Percentiles rank a stretch among this genome's conserved stretches.
Conservation (phyloP, 2,329 filamentous ascomycete genomes). For the Gnomoniopsis sp. region DNA sequence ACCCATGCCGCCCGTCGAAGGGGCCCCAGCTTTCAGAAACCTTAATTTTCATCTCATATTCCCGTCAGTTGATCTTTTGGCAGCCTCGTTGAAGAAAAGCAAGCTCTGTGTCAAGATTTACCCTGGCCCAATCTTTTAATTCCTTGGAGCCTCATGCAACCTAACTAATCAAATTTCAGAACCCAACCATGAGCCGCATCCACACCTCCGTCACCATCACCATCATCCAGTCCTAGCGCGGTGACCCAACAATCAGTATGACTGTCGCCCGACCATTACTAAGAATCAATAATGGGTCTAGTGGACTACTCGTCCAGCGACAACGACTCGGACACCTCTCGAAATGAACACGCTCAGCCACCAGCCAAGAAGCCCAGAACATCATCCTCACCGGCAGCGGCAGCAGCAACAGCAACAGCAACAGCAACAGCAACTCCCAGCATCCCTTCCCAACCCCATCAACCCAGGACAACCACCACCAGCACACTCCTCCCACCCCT, state of each 20-base stretch:
- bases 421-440: background rate
- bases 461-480: background rate
- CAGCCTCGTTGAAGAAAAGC: no score
- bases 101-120: no score
- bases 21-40: no score
- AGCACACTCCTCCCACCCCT: slow-evolving; percentile 63
- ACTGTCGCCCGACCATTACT: background rate
- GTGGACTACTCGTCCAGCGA: slow-evolving; percentile 38
- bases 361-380: slow-evolving; percentile 21
- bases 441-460: background rate
- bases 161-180: background rate
- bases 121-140: no score
- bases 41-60: no score
- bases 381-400: no score
- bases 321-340: slow-evolving; percentile 17
- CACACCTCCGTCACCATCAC: background rate
- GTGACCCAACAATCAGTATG: background rate
- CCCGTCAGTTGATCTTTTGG: no score
- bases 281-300: slow-evolving; percentile 29
- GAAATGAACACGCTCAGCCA: slow-evolving; percentile 9
- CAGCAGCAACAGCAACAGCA: no score
- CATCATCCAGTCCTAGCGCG: background rate
- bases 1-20: no score
- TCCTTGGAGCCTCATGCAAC: no score
- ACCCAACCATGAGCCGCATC: background rate